Conservation (phyloP, 768 basidiomycete genomes). For the Obba rivulosa region DNA sequence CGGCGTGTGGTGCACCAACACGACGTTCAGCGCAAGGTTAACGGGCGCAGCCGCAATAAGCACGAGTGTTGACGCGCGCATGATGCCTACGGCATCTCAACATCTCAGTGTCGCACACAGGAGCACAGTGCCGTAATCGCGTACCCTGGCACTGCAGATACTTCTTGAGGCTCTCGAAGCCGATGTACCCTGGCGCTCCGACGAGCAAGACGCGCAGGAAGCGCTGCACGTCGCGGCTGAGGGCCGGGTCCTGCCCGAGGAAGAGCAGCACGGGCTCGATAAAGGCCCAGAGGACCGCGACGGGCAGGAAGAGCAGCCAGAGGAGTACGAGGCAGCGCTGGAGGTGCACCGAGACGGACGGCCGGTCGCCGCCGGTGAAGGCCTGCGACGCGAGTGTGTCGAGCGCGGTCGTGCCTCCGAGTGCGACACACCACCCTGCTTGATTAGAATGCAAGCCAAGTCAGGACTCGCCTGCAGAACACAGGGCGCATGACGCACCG, state of each 20-base stretch:
- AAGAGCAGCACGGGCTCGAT: constrained; percentile 56
- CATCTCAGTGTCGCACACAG: constrained; percentile 1
- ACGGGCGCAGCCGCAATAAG: constrained; percentile 60
- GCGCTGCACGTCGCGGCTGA: constrained; percentile 56
- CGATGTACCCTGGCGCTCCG: constrained; percentile 69
- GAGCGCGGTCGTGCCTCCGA: constrained; percentile 74
- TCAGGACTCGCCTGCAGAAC: constrained; percentile 42
- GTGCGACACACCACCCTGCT: constrained; percentile 70
- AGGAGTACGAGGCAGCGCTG: constrained; percentile 65
- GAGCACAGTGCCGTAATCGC: constrained; percentile 4
- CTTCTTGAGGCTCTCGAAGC: constrained; percentile 73
- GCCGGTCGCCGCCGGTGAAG: constrained; percentile 55
- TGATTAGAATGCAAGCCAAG: constrained; percentile 15
- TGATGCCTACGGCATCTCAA: constrained; percentile 47
- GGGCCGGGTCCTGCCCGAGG: constrained; percentile 53
- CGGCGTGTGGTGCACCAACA: constrained; percentile 57
- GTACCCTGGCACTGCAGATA: constrained; percentile 76
- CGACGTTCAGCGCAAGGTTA: constrained; percentile 55
- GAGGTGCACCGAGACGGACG: constrained; percentile 64
- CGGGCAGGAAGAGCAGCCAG: constrained; percentile 59
- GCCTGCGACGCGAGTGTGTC: constrained; percentile 77
- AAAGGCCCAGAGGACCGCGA: constrained; percentile 57
- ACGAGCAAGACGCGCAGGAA: constrained; percentile 62
- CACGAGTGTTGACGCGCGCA: constrained; percentile 64
- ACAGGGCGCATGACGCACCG: constrained; percentile 37